Conservation (phyloP, 2,329 filamentous ascomycete genomes). For the Davidsoniella neocaledoniae region DNA sequence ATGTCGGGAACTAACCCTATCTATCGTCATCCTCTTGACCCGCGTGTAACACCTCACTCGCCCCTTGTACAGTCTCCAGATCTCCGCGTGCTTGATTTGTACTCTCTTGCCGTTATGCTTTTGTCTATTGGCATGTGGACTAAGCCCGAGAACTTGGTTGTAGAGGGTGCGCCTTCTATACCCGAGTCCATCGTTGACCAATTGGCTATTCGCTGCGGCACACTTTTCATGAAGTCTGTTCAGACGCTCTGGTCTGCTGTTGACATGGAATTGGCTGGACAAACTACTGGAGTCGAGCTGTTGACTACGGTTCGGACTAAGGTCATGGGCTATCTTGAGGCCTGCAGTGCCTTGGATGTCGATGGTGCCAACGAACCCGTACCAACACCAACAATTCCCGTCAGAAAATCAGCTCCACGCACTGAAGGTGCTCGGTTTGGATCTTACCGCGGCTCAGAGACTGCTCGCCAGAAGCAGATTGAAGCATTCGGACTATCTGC, state of each 20-base stretch:
- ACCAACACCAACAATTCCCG: slow-evolving; percentile 23
- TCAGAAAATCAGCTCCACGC: background rate
- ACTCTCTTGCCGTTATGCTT: slow-evolving; percentile 55
- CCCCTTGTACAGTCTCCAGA: slow-evolving; percentile 33
- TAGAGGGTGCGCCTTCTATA: slow-evolving; percentile 19
- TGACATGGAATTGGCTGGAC: slow-evolving; percentile 39
- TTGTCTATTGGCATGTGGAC: slow-evolving; percentile 64
- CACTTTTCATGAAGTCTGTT: slow-evolving; percentile 58
- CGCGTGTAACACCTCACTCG: slow-evolving; percentile 31
- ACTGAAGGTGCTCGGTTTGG: background rate
- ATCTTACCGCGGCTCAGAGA: slow-evolving; percentile 6
- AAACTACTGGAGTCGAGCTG: slow-evolving; percentile 30
- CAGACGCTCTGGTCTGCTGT: slow-evolving; percentile 56
- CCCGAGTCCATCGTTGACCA: slow-evolving; percentile 40
- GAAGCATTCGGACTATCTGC: slow-evolving; percentile 8
- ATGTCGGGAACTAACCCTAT: slow-evolving; percentile 26
- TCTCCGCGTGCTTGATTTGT: slow-evolving; percentile 48
- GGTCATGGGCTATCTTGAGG: slow-evolving; percentile 41
- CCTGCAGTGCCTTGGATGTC: slow-evolving; percentile 25
- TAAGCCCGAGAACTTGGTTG: slow-evolving; percentile 38
- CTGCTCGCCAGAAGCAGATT: slow-evolving; percentile 10
- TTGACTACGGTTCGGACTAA: slow-evolving; percentile 33
- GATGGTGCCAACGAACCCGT: slow-evolving; percentile 21
- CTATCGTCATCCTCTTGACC: slow-evolving; percentile 52
- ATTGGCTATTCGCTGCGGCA: slow-evolving; percentile 52